These are phyloP conservation scores for Alternaria triticina DNA, from an alignment of 2,329 filamentous ascomycete species.

Conservation along the genomic window DNA sequence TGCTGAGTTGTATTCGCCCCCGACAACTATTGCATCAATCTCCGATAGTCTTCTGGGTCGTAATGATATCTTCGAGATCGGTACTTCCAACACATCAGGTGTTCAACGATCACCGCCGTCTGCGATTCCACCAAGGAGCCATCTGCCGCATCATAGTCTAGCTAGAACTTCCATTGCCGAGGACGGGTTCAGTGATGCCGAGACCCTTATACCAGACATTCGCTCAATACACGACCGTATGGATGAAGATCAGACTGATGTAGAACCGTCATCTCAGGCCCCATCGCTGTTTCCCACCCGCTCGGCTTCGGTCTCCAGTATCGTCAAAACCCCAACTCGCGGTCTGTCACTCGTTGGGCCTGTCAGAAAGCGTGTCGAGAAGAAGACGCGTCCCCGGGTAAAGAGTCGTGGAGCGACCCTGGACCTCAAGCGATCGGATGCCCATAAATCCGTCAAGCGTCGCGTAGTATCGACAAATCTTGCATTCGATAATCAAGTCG, in stretches of 20 bases:
- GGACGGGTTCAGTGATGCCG: conserved; percentile 38
- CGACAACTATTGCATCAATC: neutral
- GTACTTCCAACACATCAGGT: conserved; percentile 31
- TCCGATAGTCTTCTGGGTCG: neutral
- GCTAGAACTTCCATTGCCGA: conserved; percentile 23
- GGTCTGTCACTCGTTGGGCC: conserved; percentile 38
- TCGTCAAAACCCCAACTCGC: conserved; percentile 39
- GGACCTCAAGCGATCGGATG: conserved; percentile 32
- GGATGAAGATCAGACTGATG: conserved; percentile 29
- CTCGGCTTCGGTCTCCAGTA: conserved; percentile 31
- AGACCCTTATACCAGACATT: conserved; percentile 35
- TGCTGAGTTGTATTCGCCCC: conserved; percentile 26
- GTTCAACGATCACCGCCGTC: conserved; percentile 1
- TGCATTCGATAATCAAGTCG: neutral
- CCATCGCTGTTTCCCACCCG: conserved; percentile 19
- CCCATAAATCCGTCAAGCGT: conserved; percentile 33
- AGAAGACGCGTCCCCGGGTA: conserved; percentile 15
- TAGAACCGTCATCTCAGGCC: conserved; percentile 16
- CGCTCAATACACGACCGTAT: conserved; percentile 19
- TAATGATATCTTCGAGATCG: conserved; percentile 31
- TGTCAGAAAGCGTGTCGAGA: conserved; percentile 27
- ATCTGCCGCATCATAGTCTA: neutral
- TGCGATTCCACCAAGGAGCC: neutral
- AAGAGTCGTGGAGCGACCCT: conserved; percentile 13
- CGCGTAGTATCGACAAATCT: conserved; percentile 5